Evolutionary conservation across 2,329 filamentous ascomycete species (phyloP).

Genomic region (Juglanconis juglandina): DNA sequence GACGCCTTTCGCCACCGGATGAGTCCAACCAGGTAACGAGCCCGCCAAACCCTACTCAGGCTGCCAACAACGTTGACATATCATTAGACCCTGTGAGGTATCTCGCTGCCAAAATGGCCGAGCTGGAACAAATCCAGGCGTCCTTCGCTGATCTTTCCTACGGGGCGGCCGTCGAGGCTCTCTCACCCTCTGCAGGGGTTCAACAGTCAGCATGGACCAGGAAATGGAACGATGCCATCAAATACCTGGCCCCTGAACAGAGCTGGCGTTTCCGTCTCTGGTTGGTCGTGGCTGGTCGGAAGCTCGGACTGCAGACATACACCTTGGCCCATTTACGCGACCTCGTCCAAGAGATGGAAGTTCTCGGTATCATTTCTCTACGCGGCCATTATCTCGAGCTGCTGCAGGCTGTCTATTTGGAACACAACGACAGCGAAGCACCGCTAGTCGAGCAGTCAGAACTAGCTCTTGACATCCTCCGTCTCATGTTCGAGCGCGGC

Average conservation of each 20-base stretch:
- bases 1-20: slow-evolving; percentile 5
- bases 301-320: slow-evolving; percentile 15
- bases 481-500: slow-evolving; percentile 44
- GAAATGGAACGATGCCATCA: slow-evolving; percentile 23
- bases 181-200: slow-evolving; percentile 2
- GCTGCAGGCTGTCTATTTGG: slow-evolving; percentile 36
- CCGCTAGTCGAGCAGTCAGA: slow-evolving; percentile 30
- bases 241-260: slow-evolving; percentile 26
- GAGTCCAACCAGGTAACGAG: slow-evolving; percentile 15
- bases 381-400: slow-evolving; percentile 35
- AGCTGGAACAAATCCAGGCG: slow-evolving; percentile 14
- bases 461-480: slow-evolving; percentile 41
- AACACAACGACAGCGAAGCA: slow-evolving; percentile 17
- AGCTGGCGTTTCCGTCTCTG: slow-evolving; percentile 34
- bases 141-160: not conserved
- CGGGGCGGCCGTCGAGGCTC: slow-evolving; percentile 7
- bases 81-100: slow-evolving; percentile 13
- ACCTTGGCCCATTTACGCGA: slow-evolving; percentile 20
- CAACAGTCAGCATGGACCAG: slow-evolving; percentile 6
- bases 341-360: slow-evolving; percentile 37
- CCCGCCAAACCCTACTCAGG: slow-evolving; percentile 6
- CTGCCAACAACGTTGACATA: slow-evolving; percentile 15
- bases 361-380: slow-evolving; percentile 34
- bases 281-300: slow-evolving; percentile 26
- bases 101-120: slow-evolving; percentile 1